These are phyloP conservation scores for Phytopythium vexans DNA, from an alignment of 352 stramenopile species.

Conservation along the genomic window DNA sequence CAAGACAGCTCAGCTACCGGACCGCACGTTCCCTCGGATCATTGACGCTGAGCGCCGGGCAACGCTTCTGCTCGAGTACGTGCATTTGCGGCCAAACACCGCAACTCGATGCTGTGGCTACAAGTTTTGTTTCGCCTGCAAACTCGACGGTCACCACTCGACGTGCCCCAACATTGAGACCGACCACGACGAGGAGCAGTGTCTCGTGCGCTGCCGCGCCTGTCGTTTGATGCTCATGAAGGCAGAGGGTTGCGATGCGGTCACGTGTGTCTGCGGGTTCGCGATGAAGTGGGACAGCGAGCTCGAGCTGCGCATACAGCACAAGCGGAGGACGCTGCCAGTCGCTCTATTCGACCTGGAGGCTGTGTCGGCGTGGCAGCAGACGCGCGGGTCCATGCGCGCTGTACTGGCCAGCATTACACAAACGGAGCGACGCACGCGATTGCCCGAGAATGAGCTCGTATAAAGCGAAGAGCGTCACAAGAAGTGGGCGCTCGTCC, in stretches of 20 bases:
- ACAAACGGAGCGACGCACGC: too few species aligned
- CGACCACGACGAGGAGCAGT: conserved; percentile 16
- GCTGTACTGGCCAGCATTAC: too few species aligned
- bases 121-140: conserved; percentile 51
- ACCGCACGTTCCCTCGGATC: conserved; percentile 15
- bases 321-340: conserved; percentile 15
- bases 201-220: conserved; percentile 33
- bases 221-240: conserved; percentile 43
- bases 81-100: conserved; percentile 22
- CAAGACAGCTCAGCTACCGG: conserved; percentile 9
- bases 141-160: conserved; percentile 25
- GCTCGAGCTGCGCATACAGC: conserved; percentile 6
- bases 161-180: conserved; percentile 7
- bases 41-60: conserved; percentile 37
- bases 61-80: conserved; percentile 26
- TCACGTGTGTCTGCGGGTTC: conserved; percentile 48
- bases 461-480: too few species aligned
- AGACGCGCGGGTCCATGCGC: too few species aligned
- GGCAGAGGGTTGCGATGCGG: conserved; percentile 39
- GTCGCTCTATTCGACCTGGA: conserved; percentile 28
- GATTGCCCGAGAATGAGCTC: too few species aligned
- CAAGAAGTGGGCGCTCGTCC: too few species aligned
- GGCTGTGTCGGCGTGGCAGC: neutral
- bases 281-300: conserved; percentile 37
- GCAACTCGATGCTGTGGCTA: conserved; percentile 33